These are phyloP conservation scores for Malbranchea zuffiana DNA, from an alignment of 2,329 filamentous ascomycete genomes.

Conservation along the genomic window DNA sequence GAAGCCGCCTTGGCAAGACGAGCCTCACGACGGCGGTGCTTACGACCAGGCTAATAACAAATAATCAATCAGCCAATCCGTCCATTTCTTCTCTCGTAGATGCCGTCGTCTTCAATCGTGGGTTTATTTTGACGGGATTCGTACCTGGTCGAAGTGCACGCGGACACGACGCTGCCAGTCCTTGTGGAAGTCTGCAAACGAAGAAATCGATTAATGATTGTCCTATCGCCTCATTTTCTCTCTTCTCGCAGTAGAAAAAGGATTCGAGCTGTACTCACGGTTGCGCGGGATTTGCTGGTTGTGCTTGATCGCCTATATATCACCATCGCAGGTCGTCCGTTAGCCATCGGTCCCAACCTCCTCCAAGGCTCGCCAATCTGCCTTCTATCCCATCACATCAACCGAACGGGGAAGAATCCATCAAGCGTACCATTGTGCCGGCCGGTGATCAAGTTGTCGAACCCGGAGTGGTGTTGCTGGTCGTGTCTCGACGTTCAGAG, in stretches of 20 bases:
- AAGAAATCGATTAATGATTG: constrained; percentile 21
- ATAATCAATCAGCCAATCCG: constrained; percentile 6
- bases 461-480: constrained; percentile 36
- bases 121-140: constrained; percentile 22
- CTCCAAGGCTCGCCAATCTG: constrained; percentile 21
- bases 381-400: background rate
- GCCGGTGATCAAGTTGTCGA: constrained; percentile 41
- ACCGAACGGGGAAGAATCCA: background rate
- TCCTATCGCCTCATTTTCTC: constrained; percentile 1
- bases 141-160: constrained; percentile 99
- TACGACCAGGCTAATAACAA: constrained; percentile 74
- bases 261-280: constrained; percentile 58
- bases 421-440: constrained; percentile 40
- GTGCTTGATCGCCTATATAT: constrained; percentile 86
- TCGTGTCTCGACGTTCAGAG: constrained; percentile 32
- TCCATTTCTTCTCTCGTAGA: background rate
- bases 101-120: background rate
- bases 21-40: constrained; percentile 81
- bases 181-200: constrained; percentile 80
- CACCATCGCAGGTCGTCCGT: no score
- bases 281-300: constrained; percentile 98
- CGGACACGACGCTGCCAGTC: constrained; percentile 99
- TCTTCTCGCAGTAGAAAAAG: background rate
- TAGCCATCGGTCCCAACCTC: no score
- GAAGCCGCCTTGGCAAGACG: constrained; percentile 91